Evolutionary conservation across 768 basidiomycete species (phyloP).

Genomic region (Sarcomyxa edulis): DNA sequence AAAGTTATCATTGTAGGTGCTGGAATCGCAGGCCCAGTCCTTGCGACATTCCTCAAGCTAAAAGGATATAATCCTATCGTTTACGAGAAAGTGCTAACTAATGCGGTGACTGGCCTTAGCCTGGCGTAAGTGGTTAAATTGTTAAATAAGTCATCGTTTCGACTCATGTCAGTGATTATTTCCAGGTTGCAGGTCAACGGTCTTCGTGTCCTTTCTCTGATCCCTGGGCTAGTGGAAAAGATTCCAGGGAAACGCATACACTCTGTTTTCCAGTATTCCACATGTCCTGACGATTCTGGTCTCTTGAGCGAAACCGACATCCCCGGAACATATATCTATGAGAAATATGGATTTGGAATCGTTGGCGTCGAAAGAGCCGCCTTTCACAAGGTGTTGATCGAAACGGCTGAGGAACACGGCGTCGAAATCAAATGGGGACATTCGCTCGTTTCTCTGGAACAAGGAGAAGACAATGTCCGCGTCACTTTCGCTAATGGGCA

Average conservation of each 20-base stretch:
- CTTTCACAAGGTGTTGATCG: slow-evolving; percentile 24
- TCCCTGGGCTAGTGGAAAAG: slow-evolving; percentile 19
- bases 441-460: slow-evolving; percentile 24
- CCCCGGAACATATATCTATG: slow-evolving; percentile 13
- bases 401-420: slow-evolving; percentile 23
- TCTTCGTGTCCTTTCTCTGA: slow-evolving; percentile 18
- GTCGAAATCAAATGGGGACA: slow-evolving; percentile 28
- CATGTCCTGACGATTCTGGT: slow-evolving; percentile 18
- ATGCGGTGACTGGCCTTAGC: slow-evolving; percentile 22
- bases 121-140: slow-evolving; percentile 19
- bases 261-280: slow-evolving; percentile 10
- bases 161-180: background rate
- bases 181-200: slow-evolving; percentile 24
- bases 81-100: slow-evolving; percentile 22
- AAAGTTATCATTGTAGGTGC: slow-evolving; percentile 32
- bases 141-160: background rate
- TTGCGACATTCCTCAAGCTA: slow-evolving; percentile 29
- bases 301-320: slow-evolving; percentile 20
- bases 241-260: slow-evolving; percentile 16
- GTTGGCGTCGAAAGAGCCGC: slow-evolving; percentile 23
- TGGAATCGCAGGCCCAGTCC: slow-evolving; percentile 34
- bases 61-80: slow-evolving; percentile 32
- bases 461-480: slow-evolving; percentile 20
- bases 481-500: slow-evolving; percentile 30
- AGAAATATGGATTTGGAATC: slow-evolving; percentile 20